Evolutionary conservation across 2,329 filamentous ascomycete species (phyloP), one percentile per base, ranked within the genome.

Genomic region (Fusarium devonianum): DNA sequence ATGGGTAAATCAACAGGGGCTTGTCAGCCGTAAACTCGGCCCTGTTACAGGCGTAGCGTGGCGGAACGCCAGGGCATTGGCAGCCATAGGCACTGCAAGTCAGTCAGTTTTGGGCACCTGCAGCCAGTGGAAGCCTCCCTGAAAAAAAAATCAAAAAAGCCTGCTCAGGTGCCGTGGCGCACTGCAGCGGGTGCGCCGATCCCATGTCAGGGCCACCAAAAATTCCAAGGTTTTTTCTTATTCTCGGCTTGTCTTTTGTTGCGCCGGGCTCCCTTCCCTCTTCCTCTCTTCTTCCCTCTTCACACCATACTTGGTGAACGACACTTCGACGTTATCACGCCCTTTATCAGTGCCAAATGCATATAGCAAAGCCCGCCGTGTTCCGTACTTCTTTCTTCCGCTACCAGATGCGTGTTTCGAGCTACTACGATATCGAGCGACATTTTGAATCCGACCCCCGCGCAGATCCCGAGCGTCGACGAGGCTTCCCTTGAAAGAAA

Each of bases 381-480:
- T 73, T 75, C 62, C 72, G 58, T 63, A 63, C 76, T 62, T 77
- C 76, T 64, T 78, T 78, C 66, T 79, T 79, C 72, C 75, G 74
- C 67, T 75, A 74, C 78, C 80, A 83, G 78, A 84, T 84, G 81
- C 79, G 78, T 71, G 68, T 44, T 67, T 73, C 75, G 62, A 77
- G 73, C 72, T 73, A 74, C 70, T 74, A 78, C 68, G 72, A 75
- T 68, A 71, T 74, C 56, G 73, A 77, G 62, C 74, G 75, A 69
- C 75, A 76, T 67, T 73, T 75, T 67, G 73, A 79, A 62, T 77
- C 75, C 62, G 74, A 80, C 68, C 73, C 73, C 63, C 81, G 81
- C 67, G 78, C 78, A 64, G 81, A 84, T 74, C 79, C 81, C 53
- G 77, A 83, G 75, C 80, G 81, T 66, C 81, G 81, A 71, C 80